A percentile compares a stretch with the other conserved stretches of the same genome.
phyloP scores from a whole-genome alignment of 306 rosid species.

The Corylus americana region DNA sequence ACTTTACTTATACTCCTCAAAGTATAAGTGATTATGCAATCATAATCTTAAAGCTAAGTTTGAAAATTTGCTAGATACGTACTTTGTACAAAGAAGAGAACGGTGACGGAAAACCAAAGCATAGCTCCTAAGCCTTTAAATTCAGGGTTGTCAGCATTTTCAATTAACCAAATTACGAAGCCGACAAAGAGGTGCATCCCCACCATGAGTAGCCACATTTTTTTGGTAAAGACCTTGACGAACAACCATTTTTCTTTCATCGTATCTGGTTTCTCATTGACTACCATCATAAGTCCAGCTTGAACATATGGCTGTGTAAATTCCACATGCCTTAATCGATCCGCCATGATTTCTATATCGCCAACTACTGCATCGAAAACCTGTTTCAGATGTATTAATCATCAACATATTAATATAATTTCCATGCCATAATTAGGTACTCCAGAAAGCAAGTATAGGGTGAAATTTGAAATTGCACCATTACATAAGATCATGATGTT shows the following conservation, averaged over 20 bases:
- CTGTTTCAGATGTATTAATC: slow-evolving; percentile 24
- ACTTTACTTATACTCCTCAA: too few species aligned
- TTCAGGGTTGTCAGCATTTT: slow-evolving; percentile 33
- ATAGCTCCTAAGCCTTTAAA: slow-evolving; percentile 39
- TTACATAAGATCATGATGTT: too few species aligned
- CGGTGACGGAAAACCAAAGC: slow-evolving; percentile 57
- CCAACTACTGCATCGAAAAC: slow-evolving; percentile 62
- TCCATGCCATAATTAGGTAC: too few species aligned
- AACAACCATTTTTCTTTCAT: slow-evolving; percentile 47
- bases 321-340: slow-evolving; percentile 44
- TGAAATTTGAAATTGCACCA: too few species aligned
- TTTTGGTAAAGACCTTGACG: slow-evolving; percentile 38
- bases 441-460: not conserved
- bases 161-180: slow-evolving; percentile 56
- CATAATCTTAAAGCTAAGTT: not conserved
- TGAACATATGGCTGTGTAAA: slow-evolving; percentile 55
- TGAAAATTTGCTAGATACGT: slow-evolving; percentile 20
- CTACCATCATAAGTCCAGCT: slow-evolving; percentile 56
- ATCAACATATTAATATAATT: too few species aligned
- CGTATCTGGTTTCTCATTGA: slow-evolving; percentile 23
- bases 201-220: slow-evolving; percentile 50
- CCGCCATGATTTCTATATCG: slow-evolving; percentile 46
- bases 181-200: slow-evolving; percentile 46
- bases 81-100: slow-evolving; percentile 54
- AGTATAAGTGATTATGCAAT: too few species aligned